Percentiles rank a stretch among this genome's conserved stretches.
These are phyloP conservation scores for Pulicaria dysenterica DNA, from an alignment of 129 eudicot species.

Conservation along the genomic window DNA sequence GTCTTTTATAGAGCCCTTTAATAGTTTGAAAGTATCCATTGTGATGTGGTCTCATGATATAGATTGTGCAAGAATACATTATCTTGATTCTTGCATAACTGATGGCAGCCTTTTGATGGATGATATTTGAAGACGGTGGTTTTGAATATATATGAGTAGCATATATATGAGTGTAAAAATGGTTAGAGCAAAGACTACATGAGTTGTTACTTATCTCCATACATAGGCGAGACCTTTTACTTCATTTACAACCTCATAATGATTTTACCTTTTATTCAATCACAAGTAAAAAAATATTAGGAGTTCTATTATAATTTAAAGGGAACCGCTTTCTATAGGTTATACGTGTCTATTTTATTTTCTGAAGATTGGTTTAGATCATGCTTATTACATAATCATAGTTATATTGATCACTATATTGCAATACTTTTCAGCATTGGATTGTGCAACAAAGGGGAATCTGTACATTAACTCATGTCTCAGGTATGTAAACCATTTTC, in stretches of 20 bases:
- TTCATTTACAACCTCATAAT: neutral
- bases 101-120: conserved; percentile 11
- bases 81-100: conserved; percentile 11
- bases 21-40: conserved; percentile 9
- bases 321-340: conserved; percentile 5
- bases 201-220: neutral
- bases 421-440: conserved; percentile 65
- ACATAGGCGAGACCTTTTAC: neutral
- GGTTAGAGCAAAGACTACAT: conserved; percentile 5
- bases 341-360: neutral
- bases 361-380: conserved; percentile 1
- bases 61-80: conserved; percentile 16
- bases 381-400: conserved; percentile 1
- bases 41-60: conserved; percentile 5
- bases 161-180: conserved; percentile 9
- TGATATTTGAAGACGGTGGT: conserved; percentile 3
- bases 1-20: neutral
- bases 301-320: neutral
- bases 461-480: conserved; percentile 91
- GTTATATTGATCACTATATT: conserved; percentile 20
- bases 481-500: conserved; percentile 53
- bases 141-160: neutral
- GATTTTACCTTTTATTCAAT: neutral
- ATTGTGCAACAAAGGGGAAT: conserved; percentile 90
- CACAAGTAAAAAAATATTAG: neutral